A percentile compares a stretch with the other conserved stretches of the same genome.
Evolutionary conservation across 73 alveolate genomes (phyloP).

Genomic region (Paramecium sonneborni): DNA sequence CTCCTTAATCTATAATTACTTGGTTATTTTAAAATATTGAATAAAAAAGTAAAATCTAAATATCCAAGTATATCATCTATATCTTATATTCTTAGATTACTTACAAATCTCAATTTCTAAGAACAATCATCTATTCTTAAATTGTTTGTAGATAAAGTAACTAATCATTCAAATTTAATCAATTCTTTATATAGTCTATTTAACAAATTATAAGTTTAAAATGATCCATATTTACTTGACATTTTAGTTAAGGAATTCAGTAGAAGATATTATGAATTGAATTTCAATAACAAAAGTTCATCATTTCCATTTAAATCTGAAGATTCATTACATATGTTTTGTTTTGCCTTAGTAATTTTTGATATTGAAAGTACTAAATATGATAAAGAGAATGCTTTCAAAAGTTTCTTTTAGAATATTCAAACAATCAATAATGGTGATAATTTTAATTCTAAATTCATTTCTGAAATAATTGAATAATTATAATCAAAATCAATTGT

Average conservation of each 20-base stretch:
- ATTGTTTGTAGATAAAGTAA: not conserved
- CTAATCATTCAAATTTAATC: not conserved
- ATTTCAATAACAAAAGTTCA: not conserved
- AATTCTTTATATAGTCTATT: not conserved
- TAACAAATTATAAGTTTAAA: not conserved
- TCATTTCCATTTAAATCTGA: conserved; percentile 44
- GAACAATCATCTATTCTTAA: not conserved
- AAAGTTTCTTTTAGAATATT: not conserved
- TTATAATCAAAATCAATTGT: not conserved
- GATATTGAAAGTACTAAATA: conserved; percentile 43
- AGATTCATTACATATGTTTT: conserved; percentile 60
- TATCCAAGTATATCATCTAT: not conserved
- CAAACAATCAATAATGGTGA: conserved; percentile 40
- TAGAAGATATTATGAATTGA: not conserved
- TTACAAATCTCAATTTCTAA: not conserved
- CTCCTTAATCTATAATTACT: not conserved
- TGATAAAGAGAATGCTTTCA: not conserved
- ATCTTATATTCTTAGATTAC: not conserved
- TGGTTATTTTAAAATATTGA: conserved; percentile 1
- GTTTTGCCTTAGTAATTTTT: conserved; percentile 52
- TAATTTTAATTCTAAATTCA: not conserved
- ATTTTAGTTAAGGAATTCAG: conserved; percentile 38
- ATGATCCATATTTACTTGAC: conserved; percentile 38
- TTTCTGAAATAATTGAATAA: not conserved
- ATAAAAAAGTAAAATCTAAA: not conserved